A percentile compares a stretch with the other conserved stretches of the same genome.
Evolutionary conservation across 345 rosid genomes (phyloP).

Genomic region (Arabidopsis thaliana): TAIR10.1 NC_003076.8:16817501-16818000

Average conservation of each 20-base stretch:
- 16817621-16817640: not conserved
- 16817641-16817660: not conserved
- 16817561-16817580: not conserved
- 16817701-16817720: not conserved
- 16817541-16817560: not conserved
- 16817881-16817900: no score
- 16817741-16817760: not conserved
- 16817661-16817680: not conserved
- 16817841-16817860: not conserved
- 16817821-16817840: not conserved
- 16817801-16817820: not conserved
- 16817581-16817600: slow-evolving; percentile 14
- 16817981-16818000: no score
- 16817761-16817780: slow-evolving; percentile 2
- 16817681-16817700: not conserved
- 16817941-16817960: no score
- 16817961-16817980: no score
- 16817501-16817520: not conserved
- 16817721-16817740: not conserved
- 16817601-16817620: not conserved
- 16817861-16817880: no score
- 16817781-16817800: not conserved
- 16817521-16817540: not conserved
- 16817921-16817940: no score
- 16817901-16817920: no score